phyloP scores from a whole-genome alignment of 1,284 basidiomycete species.

The Amylostereum chailletii region DNA sequence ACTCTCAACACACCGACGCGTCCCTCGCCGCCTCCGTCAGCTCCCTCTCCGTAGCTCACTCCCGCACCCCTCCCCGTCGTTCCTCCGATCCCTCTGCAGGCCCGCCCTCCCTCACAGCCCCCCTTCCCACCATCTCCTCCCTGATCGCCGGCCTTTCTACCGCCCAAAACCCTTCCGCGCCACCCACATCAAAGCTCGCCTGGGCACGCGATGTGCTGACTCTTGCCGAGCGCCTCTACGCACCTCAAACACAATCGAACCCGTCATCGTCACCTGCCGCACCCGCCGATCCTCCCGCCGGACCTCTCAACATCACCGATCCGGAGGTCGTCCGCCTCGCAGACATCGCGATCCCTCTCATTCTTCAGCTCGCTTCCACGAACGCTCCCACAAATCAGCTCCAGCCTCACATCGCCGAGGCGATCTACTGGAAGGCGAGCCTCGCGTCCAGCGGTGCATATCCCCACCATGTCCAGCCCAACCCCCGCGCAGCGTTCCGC shows the following conservation, averaged over 20 bases:
- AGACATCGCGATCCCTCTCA: constrained; percentile 55
- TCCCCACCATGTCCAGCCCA: constrained; percentile 51
- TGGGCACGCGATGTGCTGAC: constrained; percentile 79
- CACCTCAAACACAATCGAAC: constrained; percentile 18
- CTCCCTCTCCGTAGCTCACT: constrained; percentile 13
- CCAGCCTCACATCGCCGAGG: constrained; percentile 55
- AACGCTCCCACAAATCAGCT: constrained; percentile 21
- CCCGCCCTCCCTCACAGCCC: constrained; percentile 49
- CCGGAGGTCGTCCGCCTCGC: constrained; percentile 52
- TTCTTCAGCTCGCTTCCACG: constrained; percentile 43
- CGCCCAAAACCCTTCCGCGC: constrained; percentile 42
- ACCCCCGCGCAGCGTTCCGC: constrained; percentile 76
- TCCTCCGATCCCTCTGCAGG: constrained; percentile 14
- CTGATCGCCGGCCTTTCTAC: constrained; percentile 37
- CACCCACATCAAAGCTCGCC: constrained; percentile 50
- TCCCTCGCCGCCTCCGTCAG: constrained; percentile 14
- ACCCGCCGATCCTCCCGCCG: constrained; percentile 27
- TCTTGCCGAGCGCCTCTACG: constrained; percentile 58
- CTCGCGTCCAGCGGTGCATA: constrained; percentile 63
- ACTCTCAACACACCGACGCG: constrained; percentile 7
- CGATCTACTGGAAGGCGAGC: constrained; percentile 67
- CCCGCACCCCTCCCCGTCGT: constrained; percentile 10
- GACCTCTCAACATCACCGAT: constrained; percentile 53
- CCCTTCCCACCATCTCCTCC: constrained; percentile 50
- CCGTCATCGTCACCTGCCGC: constrained; percentile 16